A percentile compares a stretch with the other conserved stretches of the same genome.
phyloP scores from a whole-genome alignment of 73 alveolate genomes.

The Paramecium sonneborni region DNA sequence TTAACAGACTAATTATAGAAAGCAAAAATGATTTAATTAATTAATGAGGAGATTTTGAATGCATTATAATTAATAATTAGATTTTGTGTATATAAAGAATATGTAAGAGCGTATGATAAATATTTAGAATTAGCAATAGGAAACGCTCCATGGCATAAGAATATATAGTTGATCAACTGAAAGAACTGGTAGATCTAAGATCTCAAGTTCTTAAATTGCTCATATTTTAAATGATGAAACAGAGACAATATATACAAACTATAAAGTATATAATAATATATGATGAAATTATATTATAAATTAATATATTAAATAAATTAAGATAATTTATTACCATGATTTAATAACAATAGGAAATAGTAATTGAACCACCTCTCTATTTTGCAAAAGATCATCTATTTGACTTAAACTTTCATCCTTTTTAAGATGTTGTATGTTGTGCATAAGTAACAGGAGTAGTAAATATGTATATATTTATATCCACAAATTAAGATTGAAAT shows the following conservation, averaged over 20 bases:
- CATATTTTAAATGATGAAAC: slow-evolving; percentile 83
- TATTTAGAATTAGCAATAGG: slow-evolving; percentile 97
- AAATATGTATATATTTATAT: not conserved
- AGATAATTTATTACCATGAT: not conserved
- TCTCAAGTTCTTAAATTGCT: slow-evolving; percentile 89
- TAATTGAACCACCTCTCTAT: slow-evolving; percentile 77
- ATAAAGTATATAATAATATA: too few species aligned
- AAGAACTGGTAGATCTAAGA: slow-evolving; percentile 93
- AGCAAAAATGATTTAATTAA: slow-evolving; percentile 47
- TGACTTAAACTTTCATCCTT: slow-evolving; percentile 77
- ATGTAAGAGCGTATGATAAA: slow-evolving; percentile 93
- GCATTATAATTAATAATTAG: slow-evolving; percentile 85
- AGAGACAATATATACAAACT: slow-evolving; percentile 86
- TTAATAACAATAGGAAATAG: not conserved
- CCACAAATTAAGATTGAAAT: not conserved
- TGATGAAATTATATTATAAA: not conserved
- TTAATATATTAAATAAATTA: not conserved
- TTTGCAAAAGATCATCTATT: slow-evolving; percentile 78
- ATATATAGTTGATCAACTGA: slow-evolving; percentile 98
- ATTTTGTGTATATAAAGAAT: slow-evolving; percentile 89
- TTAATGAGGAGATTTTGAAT: slow-evolving; percentile 90
- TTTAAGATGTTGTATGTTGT: slow-evolving; percentile 68
- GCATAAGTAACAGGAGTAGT: slow-evolving; percentile 74
- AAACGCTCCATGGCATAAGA: slow-evolving; percentile 98
- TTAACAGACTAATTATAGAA: slow-evolving; percentile 82